A percentile compares a stretch with the other conserved stretches of the same genome.
phyloP scores from a whole-genome alignment of 164 flowering plant species.

The Litsea cubeba region DNA sequence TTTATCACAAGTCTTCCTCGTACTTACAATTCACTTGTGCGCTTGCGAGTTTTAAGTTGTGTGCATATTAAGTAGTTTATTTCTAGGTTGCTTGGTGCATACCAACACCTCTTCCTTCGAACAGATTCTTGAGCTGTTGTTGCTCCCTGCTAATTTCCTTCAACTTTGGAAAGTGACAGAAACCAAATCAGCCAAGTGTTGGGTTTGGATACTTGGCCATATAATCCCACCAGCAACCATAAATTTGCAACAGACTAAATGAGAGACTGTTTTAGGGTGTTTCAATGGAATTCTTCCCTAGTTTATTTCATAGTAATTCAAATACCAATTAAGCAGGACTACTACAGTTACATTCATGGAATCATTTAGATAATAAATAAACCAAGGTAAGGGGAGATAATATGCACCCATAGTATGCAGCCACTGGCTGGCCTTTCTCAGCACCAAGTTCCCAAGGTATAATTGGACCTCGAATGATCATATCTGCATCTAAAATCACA shows the following conservation, averaged over 20 bases:
- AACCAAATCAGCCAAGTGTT: no score
- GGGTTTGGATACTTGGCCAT: no score
- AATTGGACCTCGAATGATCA: constrained; percentile 88
- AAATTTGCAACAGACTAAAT: neutral
- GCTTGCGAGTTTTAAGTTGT: no score
- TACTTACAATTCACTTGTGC: no score
- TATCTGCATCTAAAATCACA: constrained; percentile 92
- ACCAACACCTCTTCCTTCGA: no score
- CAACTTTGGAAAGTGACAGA: no score
- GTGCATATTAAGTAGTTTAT: no score
- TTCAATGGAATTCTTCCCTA: neutral
- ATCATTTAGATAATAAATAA: neutral
- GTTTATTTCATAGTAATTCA: neutral
- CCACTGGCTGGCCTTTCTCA: constrained; percentile 86
- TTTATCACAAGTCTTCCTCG: no score
- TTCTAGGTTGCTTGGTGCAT: no score
- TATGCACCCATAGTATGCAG: constrained; percentile 83
- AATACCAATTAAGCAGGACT: neutral
- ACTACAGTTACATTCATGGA: neutral
- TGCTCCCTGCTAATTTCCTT: no score
- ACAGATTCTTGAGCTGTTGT: no score
- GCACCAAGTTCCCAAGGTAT: constrained; percentile 97
- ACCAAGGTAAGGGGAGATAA: neutral
- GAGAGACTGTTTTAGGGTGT: neutral
- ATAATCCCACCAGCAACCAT: neutral